Evolutionary conservation across 2,329 filamentous ascomycete species (phyloP).

Genomic region (Diplodia corticola): DNA sequence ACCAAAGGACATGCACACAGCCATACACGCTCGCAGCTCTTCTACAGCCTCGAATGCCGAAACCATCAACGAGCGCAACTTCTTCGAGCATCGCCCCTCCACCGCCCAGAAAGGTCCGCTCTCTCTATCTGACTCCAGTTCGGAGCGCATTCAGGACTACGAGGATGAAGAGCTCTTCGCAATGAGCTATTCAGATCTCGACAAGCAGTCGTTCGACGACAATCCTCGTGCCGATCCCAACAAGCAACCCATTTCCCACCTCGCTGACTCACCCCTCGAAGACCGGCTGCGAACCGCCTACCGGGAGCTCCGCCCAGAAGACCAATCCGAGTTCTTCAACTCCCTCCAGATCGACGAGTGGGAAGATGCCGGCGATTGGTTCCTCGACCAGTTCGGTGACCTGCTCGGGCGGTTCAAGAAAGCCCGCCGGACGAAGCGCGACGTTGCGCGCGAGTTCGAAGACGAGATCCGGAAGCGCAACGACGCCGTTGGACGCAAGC

Average conservation of each 20-base stretch:
- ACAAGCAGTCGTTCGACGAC: conserved; percentile 52
- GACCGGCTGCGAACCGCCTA: conserved; percentile 26
- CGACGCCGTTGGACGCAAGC: conserved; percentile 51
- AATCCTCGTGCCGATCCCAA: conserved; percentile 28
- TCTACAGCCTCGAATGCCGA: background rate
- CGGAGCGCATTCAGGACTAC: conserved; percentile 44
- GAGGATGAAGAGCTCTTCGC: conserved; percentile 45
- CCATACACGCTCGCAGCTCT: background rate
- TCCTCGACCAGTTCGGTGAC: conserved; percentile 56
- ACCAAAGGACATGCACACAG: background rate
- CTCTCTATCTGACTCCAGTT: conserved; percentile 3
- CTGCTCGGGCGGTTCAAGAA: conserved; percentile 55
- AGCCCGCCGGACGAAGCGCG: conserved; percentile 55
- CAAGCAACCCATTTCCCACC: conserved; percentile 10
- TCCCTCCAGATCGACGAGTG: conserved; percentile 56
- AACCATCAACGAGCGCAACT: background rate
- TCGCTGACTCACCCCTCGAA: conserved; percentile 24
- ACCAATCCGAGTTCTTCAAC: conserved; percentile 53
- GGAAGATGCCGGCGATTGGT: conserved; percentile 63
- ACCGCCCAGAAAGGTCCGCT: conserved; percentile 25
- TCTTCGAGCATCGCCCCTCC: background rate
- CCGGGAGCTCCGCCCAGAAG: conserved; percentile 30
- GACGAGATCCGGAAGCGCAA: conserved; percentile 56
- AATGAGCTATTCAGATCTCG: conserved; percentile 52
- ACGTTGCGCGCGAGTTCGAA: conserved; percentile 56